A percentile compares a stretch with the other conserved stretches of the same genome.
Conservation (phyloP, 257 asterid genomes). For the Handroanthus guayacan region DNA sequence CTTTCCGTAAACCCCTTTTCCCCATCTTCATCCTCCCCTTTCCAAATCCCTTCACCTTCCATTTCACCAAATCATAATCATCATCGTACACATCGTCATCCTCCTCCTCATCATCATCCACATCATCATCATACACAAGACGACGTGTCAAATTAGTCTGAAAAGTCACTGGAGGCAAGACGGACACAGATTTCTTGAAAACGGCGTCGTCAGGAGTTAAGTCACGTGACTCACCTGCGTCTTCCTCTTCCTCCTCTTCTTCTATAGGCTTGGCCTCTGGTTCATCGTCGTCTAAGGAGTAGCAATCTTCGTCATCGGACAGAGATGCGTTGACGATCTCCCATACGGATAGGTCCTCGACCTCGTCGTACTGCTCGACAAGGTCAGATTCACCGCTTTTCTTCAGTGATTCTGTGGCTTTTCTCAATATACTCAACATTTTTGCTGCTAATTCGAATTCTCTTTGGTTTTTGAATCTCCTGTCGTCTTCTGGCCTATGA, state of each 20-base stretch:
- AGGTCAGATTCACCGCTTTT: conserved; percentile 25
- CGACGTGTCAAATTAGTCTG: neutral
- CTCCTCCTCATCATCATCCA: neutral
- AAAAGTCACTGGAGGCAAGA: neutral
- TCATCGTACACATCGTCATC: conserved; percentile 46
- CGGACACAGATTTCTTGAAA: too few relatives aligned
- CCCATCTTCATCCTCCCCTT: conserved; percentile 57
- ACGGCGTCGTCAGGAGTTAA: neutral
- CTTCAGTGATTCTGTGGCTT: conserved; percentile 36
- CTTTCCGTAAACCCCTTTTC: conserved; percentile 42
- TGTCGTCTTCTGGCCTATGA: neutral
- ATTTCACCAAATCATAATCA: conserved; percentile 59
- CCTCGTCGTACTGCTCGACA: conserved; percentile 22
- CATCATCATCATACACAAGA: neutral
- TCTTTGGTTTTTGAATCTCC: neutral
- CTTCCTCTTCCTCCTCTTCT: conserved; percentile 4
- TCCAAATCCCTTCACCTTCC: conserved; percentile 45
- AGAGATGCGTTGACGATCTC: conserved; percentile 50
- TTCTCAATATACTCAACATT: conserved; percentile 33
- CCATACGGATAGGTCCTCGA: conserved; percentile 54
- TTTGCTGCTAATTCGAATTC: neutral
- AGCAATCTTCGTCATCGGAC: conserved; percentile 49
- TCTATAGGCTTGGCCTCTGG: neutral
- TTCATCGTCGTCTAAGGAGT: conserved; percentile 30
- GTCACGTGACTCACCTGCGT: conserved; percentile 2